Conservation (phyloP, 345 rosid species). For the Citrus unshiu region DNA sequence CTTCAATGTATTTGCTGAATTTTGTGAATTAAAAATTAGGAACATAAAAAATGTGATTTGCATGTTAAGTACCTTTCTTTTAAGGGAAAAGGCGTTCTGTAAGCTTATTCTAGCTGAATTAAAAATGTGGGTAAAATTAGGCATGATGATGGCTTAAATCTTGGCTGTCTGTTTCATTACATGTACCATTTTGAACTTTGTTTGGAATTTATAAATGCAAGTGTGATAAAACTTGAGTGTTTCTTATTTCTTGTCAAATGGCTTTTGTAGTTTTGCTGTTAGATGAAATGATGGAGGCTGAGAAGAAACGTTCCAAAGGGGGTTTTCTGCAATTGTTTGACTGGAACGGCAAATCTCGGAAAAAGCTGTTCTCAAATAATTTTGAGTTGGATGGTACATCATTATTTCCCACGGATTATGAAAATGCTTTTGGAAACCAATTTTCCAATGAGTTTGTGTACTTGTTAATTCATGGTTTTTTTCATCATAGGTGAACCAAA, state of each 20-base stretch:
- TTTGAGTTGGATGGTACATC: slow-evolving; percentile 43
- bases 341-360: slow-evolving; percentile 84
- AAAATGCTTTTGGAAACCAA: neutral
- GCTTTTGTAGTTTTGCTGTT: slow-evolving; percentile 15
- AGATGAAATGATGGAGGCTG: slow-evolving; percentile 62
- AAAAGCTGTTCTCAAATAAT: slow-evolving; percentile 59
- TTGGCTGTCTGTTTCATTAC: neutral
- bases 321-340: slow-evolving; percentile 69
- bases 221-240: neutral
- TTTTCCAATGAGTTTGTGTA: neutral
- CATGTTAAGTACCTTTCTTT: neutral
- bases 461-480: neutral
- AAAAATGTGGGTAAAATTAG: slow-evolving; percentile 22
- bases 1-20: neutral
- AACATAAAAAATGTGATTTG: slow-evolving; percentile 14
- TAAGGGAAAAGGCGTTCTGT: neutral
- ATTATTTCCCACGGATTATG: neutral
- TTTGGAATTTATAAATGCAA: neutral
- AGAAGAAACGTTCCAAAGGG: slow-evolving; percentile 67
- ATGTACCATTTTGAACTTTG: neutral
- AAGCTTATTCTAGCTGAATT: slow-evolving; percentile 6
- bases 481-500: slow-evolving; percentile 37
- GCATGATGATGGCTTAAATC: slow-evolving; percentile 4
- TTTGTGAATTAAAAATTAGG: neutral
- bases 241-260: neutral